Evolutionary conservation across 1,284 basidiomycete genomes (phyloP), one percentile per base, ranked within the genome.

Genomic region (Agroathelia rolfsii): DNA sequence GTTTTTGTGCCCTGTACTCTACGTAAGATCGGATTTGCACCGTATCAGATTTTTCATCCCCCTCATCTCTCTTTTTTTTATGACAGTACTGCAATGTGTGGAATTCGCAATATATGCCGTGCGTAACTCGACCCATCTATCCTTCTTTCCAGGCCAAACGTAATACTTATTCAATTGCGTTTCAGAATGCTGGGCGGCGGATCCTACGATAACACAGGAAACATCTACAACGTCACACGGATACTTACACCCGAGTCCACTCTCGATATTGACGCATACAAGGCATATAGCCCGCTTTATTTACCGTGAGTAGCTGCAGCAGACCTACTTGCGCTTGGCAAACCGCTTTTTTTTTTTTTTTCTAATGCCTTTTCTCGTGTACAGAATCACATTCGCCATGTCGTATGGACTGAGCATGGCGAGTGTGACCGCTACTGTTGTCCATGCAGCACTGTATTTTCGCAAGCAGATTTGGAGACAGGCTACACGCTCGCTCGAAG

Each of bases 381-480:
- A n/a, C 32, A 37, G 37, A 19, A 63, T 66, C 2, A 62, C 70
- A 0, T 76, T 74, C 49, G 58, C 60, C 10, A 53, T 75, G 33
- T 62, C 66, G 7, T 53, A 68, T 28, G 56, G 55, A 8, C 42
- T 57, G 24, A 51, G 45, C 12, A 78, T 82, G 44, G 75, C 74
- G 2, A 58, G 69, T 7, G 59, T 77, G n/a, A 75, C 75, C 0
- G 71, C 78, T 1, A 63, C 76, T 3, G 50, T 78, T 41, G 62
- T 72, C 7, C 72, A 77, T 58, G 77, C 84, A 1, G 55, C 69
- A 3, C 64, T 93, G n/a, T 76, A 84, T 50, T 84, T 88, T 55
- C 77, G 81, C 40, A 74, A 73, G 40, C 71, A 76, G 26, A 79
- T 90, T 37, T 72, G 71, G 58, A 51, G 61, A 17, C 69, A 74